Evolutionary conservation across 306 rosid genomes (phyloP), one percentile per base, ranked within the genome.

Genomic region (Inga laurina): DNA sequence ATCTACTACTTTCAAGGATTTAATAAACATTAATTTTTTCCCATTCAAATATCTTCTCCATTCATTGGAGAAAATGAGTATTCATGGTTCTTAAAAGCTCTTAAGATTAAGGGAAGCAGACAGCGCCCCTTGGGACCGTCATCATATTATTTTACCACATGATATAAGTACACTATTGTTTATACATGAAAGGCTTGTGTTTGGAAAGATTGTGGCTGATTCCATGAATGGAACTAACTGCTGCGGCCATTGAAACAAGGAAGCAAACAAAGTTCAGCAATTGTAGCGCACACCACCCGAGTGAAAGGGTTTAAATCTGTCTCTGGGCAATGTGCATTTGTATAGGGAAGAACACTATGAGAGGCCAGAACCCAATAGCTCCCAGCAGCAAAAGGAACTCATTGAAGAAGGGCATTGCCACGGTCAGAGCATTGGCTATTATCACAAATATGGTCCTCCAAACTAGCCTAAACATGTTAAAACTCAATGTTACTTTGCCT

Each of bases 281-380:
- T 65, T 94, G 93, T 8, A 94, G 88, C 15, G 61, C 66, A 7
- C 88, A 59, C 97, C 97, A 94, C 76, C 43, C 79, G 43, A 77
- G 4, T 35, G 93, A 86, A 19, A 69, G 27, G 45, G 44, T 83
- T 22, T 2, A 75, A 30, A 92, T 90, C 72, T 76, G 79, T 56
- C 82, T 85, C 56, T 85, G 95, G 14, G 82, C 84, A 52, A 91
- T 91, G 82, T 90, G 91, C 97, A 92, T 92, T 87, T 92, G 88
- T 76, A 94, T 43, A 0, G 94, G 97, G 66, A 92, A 85, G 76
- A 88, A 90, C 0, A 94, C 95, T 5, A 87, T 89, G 1, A 90
- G 85, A 3, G 94, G 94, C 82, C 91, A 91, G 41, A 87, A 92
- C 32, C 92, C 95, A 11, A 90, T 51, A n/a, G 92, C 93, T 48